Evolutionary conservation across 2,329 filamentous ascomycete genomes (phyloP), one percentile per base, ranked within the genome.

Genomic region (Aureobasidium sp.): DNA sequence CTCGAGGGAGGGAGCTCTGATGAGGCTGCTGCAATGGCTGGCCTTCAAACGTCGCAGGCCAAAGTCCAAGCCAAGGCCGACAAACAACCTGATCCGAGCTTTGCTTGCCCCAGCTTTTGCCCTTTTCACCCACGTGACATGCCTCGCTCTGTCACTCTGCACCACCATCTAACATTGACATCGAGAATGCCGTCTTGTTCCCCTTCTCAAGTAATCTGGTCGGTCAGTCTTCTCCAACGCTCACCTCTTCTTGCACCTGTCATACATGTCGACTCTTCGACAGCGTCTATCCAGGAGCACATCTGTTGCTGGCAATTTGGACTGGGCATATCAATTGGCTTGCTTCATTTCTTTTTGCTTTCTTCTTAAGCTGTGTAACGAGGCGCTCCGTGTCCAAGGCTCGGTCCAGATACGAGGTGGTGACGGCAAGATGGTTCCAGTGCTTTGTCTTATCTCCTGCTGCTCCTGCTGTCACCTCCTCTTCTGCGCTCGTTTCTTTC

Each of bases 401-500:
- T 48, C 22, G 29, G 32, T 35, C 32, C 32, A 27, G 44, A 37
- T 48, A 30, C 21, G 25, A 27, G 32, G 32, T 19, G 29, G 37
- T 16, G 22, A 25, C 32, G 44, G 14, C 11, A 37, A 48, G 10
- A 27, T 30, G 32, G 44, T 24, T 38, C 45, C 45, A 49, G 45
- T 39, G 17, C 34, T 22, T 34, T 22, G n/a, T 48, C 30, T 25
- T 19, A 40, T 44, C 48, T 40, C 48, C 48, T 51, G 37, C 37
- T 50, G 24, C 47, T 39, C 34, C 35, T 39, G 24, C 35, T 50
- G 24, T 55, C 32, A 22, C 57, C 71, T 63, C 74, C 85, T 84
- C 58, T 81, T 85, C 58, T 81, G 27, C 56, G 78, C 63, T 78
- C 78, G 58, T 57, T 56, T 39, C 83, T 83, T 70, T 95, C 89